Evolutionary conservation across 179 eudicot species (phyloP).

Genomic region (Gypsophila paniculata): DNA sequence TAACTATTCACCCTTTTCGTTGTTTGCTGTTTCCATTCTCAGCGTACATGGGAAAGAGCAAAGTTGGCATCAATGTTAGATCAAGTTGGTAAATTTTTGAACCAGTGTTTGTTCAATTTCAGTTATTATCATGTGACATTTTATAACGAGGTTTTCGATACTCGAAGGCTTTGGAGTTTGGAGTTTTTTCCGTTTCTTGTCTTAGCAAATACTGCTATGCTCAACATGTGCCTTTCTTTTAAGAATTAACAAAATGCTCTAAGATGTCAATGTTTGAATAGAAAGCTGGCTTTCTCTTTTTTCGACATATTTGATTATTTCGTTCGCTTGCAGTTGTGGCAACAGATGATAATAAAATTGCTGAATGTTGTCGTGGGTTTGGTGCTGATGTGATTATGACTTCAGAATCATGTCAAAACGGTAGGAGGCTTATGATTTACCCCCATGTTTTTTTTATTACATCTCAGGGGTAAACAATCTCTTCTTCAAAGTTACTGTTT

Average conservation of each 20-base stretch:
- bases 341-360: constrained; percentile 94
- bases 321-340: constrained; percentile 71
- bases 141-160: not conserved
- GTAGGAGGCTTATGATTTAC: constrained; percentile 30
- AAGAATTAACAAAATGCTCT: not conserved
- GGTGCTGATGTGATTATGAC: constrained; percentile 99
- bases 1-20: not conserved
- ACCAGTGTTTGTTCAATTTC: not conserved
- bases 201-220: not conserved
- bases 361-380: constrained; percentile 86
- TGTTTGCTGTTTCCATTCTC: constrained; percentile 15
- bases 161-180: not conserved
- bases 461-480: not conserved
- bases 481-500: not conserved
- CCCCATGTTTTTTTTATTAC: too few relatives aligned
- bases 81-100: constrained; percentile 54
- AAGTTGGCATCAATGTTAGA: constrained; percentile 71
- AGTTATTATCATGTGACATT: not conserved
- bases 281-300: not conserved
- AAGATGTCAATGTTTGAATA: not conserved
- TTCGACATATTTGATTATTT: not conserved
- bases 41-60: constrained; percentile 95
- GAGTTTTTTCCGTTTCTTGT: too few relatives aligned
- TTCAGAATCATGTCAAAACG: constrained; percentile 85
- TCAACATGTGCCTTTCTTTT: not conserved